Conservation (phyloP, 1,284 basidiomycete genomes). For the Lentinula novae-zelandiae region DNA sequence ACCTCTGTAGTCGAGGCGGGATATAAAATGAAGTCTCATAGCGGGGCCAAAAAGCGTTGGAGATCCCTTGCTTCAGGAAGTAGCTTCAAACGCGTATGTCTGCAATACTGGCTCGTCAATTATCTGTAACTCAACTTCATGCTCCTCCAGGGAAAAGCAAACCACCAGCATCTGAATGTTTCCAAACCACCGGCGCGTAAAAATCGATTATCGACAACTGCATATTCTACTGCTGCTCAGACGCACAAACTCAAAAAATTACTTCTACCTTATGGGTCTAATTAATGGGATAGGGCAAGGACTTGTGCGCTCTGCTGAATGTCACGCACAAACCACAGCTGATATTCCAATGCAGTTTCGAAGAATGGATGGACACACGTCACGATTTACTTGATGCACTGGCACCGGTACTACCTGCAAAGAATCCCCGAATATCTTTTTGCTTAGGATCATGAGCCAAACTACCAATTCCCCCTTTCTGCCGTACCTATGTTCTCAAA, state of each 20-base stretch:
- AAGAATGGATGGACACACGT: neutral
- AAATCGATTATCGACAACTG: constrained; percentile 60
- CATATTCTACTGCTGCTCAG: constrained; percentile 63
- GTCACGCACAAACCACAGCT: neutral
- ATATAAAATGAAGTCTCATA: constrained; percentile 74
- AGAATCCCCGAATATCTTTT: constrained; percentile 73
- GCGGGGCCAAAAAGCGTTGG: constrained; percentile 81
- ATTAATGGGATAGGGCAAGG: constrained; percentile 20
- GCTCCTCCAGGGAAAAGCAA: constrained; percentile 53
- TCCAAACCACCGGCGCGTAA: constrained; percentile 61
- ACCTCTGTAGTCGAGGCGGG: constrained; percentile 39
- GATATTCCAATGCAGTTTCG: neutral
- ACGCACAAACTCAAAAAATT: constrained; percentile 61
- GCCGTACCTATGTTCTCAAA: constrained; percentile 50
- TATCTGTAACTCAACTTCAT: neutral
- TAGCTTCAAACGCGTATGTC: constrained; percentile 72
- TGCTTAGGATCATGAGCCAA: constrained; percentile 73
- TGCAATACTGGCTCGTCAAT: neutral
- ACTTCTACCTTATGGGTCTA: constrained; percentile 66
- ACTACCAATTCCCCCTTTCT: constrained; percentile 76
- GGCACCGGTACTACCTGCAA: constrained; percentile 41
- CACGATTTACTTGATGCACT: neutral
- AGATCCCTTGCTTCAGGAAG: constrained; percentile 57
- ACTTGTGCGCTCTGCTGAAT: neutral
- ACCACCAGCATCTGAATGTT: constrained; percentile 69